A percentile compares a stretch with the other conserved stretches of the same genome.
Conservation (phyloP, 345 rosid genomes). For the Lepidium didymum region DNA sequence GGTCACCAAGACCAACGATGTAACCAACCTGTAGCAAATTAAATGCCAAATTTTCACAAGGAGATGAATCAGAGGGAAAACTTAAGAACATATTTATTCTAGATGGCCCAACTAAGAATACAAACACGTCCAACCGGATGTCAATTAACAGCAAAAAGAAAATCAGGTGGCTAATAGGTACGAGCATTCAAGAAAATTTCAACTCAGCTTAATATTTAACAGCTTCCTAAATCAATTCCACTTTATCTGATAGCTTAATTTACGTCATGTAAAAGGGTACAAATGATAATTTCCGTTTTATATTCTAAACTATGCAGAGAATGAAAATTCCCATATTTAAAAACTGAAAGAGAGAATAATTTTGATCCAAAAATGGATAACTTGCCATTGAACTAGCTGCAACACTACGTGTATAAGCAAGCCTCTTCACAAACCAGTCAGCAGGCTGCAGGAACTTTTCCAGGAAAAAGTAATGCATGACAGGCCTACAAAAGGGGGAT, state of each 20-base stretch:
- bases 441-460: conserved; percentile 88
- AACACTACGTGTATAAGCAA: conserved; percentile 90
- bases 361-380: conserved; percentile 4
- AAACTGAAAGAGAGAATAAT: neutral
- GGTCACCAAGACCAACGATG: conserved; percentile 97
- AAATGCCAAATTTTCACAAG: neutral
- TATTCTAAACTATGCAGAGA: neutral
- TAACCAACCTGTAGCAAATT: conserved; percentile 71
- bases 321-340: neutral
- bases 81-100: neutral
- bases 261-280: neutral
- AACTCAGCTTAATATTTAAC: neutral
- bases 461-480: conserved; percentile 88
- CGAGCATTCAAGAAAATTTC: neutral
- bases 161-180: neutral
- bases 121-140: neutral
- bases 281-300: neutral
- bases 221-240: neutral
- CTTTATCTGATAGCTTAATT: neutral
- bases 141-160: neutral
- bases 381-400: conserved; percentile 96
- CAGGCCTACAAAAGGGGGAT: conserved; percentile 65
- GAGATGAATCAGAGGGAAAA: neutral
- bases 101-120: neutral
- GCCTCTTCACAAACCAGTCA: conserved; percentile 99